Evolutionary conservation across 2,329 filamentous ascomycete genomes (phyloP).

Genomic region (Cladophialophora immunda): DNA sequence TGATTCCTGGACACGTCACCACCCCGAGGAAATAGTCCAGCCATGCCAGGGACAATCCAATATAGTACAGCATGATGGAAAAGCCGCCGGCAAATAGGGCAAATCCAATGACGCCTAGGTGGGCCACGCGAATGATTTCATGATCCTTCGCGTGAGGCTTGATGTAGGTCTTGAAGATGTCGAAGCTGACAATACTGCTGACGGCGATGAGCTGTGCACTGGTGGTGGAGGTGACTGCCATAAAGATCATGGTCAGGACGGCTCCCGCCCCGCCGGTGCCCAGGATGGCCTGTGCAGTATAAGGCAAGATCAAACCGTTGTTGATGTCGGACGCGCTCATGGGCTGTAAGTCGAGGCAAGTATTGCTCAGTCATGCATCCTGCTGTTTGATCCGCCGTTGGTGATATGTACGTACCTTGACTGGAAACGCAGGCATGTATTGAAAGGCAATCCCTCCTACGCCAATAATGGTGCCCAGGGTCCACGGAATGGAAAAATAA

Average conservation of each 20-base stretch:
- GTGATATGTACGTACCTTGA: too few species aligned
- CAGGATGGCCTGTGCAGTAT: constrained; percentile 46
- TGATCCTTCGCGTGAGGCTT: constrained; percentile 77
- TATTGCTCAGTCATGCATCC: too few species aligned
- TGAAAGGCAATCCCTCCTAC: constrained; percentile 43
- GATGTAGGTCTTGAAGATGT: constrained; percentile 86
- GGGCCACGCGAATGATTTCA: constrained; percentile 79
- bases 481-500: constrained; percentile 59
- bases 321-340: neutral
- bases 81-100: constrained; percentile 61
- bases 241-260: constrained; percentile 51
- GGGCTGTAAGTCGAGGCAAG: neutral
- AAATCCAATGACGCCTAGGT: constrained; percentile 75
- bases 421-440: too few species aligned
- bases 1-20: constrained; percentile 68
- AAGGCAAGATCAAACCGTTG: neutral
- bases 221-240: constrained; percentile 76
- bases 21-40: constrained; percentile 76
- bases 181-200: constrained; percentile 85
- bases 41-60: constrained; percentile 66
- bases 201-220: constrained; percentile 85
- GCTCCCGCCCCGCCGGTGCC: constrained; percentile 51
- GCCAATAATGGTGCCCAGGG: constrained; percentile 56
- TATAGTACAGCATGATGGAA: constrained; percentile 63
- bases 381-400: too few species aligned